These are phyloP conservation scores for Arachis hypogaea DNA, from an alignment of 306 rosid genomes.

Conservation along the genomic window DNA sequence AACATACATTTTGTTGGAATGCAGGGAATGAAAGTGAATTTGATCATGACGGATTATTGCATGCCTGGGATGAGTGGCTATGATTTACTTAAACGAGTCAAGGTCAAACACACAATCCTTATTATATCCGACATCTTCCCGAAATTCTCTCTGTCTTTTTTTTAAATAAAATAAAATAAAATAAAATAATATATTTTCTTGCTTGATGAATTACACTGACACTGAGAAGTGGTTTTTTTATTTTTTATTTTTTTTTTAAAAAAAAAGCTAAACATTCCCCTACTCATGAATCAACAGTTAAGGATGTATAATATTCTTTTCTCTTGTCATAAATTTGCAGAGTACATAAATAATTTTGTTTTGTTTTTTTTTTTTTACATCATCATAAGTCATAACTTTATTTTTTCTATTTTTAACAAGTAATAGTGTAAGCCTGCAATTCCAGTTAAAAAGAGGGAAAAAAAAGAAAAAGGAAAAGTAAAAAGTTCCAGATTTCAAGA, in stretches of 20 bases:
- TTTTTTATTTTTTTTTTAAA: no score
- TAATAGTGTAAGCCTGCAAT: neutral
- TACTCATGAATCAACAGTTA: constrained; percentile 31
- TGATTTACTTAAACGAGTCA: constrained; percentile 89
- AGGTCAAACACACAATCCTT: constrained; percentile 57
- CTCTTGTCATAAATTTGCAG: neutral
- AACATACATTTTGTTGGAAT: constrained; percentile 1
- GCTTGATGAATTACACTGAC: neutral
- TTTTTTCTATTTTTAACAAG: neutral
- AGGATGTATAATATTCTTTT: constrained; percentile 4
- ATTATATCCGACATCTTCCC: constrained; percentile 45
- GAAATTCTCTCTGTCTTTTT: constrained; percentile 44
- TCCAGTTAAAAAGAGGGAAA: constrained; percentile 3
- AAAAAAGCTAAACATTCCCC: constrained; percentile 36
- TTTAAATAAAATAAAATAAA: neutral
- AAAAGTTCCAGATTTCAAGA: constrained; percentile 41
- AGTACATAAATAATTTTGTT: constrained; percentile 4
- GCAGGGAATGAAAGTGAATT: constrained; percentile 88
- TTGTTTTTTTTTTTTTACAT: neutral
- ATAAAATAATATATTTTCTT: neutral
- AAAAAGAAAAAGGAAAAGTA: constrained; percentile 12
- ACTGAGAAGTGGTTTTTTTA: no score
- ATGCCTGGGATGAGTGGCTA: constrained; percentile 99
- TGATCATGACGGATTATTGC: constrained; percentile 99
- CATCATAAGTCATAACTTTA: neutral